phyloP scores from a whole-genome alignment of 116 monocot species.

The Zostera marina region DNA sequence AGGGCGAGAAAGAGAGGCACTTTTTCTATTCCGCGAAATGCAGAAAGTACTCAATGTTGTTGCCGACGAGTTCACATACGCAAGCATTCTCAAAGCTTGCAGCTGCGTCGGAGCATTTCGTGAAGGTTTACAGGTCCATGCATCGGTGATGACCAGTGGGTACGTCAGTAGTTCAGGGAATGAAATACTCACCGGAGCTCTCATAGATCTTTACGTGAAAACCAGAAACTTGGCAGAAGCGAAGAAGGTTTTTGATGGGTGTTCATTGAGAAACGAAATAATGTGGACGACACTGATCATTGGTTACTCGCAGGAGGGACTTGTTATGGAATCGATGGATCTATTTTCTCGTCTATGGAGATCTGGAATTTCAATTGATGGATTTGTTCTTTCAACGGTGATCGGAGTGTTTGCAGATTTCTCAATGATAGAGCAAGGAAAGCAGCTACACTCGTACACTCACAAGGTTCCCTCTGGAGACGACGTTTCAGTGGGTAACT shows the following conservation, averaged over 20 bases:
- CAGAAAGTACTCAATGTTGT: conserved; percentile 2
- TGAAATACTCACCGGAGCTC: conserved; percentile 27
- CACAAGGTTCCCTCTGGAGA: conserved; percentile 13
- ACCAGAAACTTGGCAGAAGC: conserved; percentile 13
- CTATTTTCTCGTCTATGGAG: conserved; percentile 17
- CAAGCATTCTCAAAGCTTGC: conserved; percentile 41
- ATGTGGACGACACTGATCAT: conserved; percentile 27
- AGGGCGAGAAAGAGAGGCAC: conserved; percentile 12
- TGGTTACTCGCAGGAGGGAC: conserved; percentile 29
- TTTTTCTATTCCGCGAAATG: conserved; percentile 28
- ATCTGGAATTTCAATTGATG: conserved; percentile 18
- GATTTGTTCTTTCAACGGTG: conserved; percentile 23
- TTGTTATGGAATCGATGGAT: conserved; percentile 17
- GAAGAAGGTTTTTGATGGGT: conserved; percentile 25
- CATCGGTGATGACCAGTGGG: conserved; percentile 14
- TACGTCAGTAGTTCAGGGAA: conserved; percentile 4
- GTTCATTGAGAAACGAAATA: conserved; percentile 14
- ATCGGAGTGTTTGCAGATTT: conserved; percentile 37
- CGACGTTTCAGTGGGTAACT: conserved; percentile 31
- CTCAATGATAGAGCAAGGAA: conserved; percentile 26
- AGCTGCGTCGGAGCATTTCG: conserved; percentile 11
- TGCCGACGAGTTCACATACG: conserved; percentile 41
- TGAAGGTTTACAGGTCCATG: conserved; percentile 29
- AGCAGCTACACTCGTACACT: conserved; percentile 23
- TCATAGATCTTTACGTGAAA: conserved; percentile 32